These are phyloP conservation scores for Ustilago cynodontis DNA, from an alignment of 1,284 basidiomycete species.

Conservation along the genomic window DNA sequence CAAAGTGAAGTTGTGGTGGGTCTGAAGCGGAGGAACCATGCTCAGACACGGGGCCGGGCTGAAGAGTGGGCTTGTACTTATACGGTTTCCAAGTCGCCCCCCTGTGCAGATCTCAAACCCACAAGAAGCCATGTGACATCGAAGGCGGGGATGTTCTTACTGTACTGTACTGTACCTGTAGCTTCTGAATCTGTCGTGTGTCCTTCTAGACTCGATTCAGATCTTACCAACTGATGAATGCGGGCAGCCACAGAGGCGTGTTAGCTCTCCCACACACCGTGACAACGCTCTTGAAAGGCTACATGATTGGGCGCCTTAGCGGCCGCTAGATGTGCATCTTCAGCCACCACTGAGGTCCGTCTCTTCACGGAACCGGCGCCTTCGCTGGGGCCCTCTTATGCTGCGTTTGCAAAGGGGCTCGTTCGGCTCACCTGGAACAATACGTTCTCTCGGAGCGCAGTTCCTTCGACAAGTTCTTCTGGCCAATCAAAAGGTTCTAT, in stretches of 20 bases:
- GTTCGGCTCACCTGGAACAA: not conserved
- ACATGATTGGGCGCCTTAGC: not conserved
- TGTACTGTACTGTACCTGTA: too few relatives aligned
- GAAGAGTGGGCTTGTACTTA: not conserved
- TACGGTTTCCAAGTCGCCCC: not conserved
- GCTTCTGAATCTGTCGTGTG: not conserved
- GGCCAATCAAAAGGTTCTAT: not conserved
- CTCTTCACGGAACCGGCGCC: not conserved
- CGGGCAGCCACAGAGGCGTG: not conserved
- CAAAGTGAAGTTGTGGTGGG: not conserved
- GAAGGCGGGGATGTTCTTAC: not conserved
- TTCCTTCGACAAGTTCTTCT: not conserved
- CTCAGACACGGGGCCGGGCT: not conserved
- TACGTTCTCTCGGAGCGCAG: not conserved
- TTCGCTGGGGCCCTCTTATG: not conserved
- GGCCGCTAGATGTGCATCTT: not conserved
- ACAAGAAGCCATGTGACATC: not conserved
- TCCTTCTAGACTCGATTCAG: not conserved
- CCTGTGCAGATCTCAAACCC: not conserved
- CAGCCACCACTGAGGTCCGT: not conserved
- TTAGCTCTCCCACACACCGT: not conserved
- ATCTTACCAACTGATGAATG: not conserved
- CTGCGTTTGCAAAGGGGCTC: not conserved
- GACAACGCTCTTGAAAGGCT: not conserved
- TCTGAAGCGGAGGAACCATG: not conserved